phyloP scores from a whole-genome alignment of 2,329 filamentous ascomycete species.

The Fusarium siculi region DNA sequence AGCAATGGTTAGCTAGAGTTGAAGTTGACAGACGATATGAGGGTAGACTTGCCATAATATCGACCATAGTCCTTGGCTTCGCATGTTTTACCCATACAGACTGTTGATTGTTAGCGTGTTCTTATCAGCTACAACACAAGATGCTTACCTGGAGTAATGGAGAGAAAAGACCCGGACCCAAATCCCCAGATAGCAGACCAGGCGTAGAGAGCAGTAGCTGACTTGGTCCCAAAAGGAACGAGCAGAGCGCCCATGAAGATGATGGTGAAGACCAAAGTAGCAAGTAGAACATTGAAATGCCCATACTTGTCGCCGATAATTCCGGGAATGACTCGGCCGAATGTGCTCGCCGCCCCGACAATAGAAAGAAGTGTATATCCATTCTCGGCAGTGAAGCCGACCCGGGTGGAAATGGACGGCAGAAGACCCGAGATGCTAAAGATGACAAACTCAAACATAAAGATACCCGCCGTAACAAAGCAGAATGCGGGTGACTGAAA shows the following conservation, averaged over 20 bases:
- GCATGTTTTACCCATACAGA: slow-evolving; percentile 59
- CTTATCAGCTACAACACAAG: neutral
- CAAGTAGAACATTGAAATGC: slow-evolving; percentile 53
- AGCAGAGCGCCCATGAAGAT: slow-evolving; percentile 55
- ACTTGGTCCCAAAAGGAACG: slow-evolving; percentile 56
- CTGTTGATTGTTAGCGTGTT: slow-evolving; percentile 33
- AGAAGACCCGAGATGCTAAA: slow-evolving; percentile 60
- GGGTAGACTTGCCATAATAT: slow-evolving; percentile 47
- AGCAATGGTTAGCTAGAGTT: neutral
- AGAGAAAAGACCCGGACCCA: slow-evolving; percentile 60
- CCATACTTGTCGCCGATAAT: slow-evolving; percentile 56
- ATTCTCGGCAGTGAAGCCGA: slow-evolving; percentile 49
- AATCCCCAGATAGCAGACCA: slow-evolving; percentile 60
- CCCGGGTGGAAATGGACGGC: slow-evolving; percentile 56
- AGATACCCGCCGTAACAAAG: slow-evolving; percentile 55
- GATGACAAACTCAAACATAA: slow-evolving; percentile 60
- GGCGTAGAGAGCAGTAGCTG: slow-evolving; percentile 53
- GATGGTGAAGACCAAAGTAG: slow-evolving; percentile 47
- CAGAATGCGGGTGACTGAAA: slow-evolving; percentile 55
- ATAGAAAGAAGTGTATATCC: slow-evolving; percentile 58
- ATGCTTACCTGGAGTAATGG: slow-evolving; percentile 48
- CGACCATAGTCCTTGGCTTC: slow-evolving; percentile 58
- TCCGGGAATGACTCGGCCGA: slow-evolving; percentile 57
- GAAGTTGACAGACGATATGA: neutral
- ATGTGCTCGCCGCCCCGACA: slow-evolving; percentile 54